Percentiles rank a stretch among this genome's conserved stretches.
These are phyloP conservation scores for Botrytis elliptica DNA, from an alignment of 2,329 filamentous ascomycete species.

Conservation along the genomic window DNA sequence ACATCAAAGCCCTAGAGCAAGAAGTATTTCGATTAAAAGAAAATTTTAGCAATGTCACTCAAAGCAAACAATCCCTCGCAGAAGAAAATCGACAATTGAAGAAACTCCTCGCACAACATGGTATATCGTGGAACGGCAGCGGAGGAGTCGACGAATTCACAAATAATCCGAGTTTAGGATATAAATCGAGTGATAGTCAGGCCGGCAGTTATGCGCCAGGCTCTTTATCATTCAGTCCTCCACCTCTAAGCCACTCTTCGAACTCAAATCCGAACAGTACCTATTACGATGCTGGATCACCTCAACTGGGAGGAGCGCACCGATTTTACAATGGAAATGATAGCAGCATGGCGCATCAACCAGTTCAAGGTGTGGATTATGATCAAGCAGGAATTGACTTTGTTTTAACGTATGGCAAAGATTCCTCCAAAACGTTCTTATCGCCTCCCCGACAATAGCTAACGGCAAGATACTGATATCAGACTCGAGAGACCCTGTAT, in stretches of 20 bases:
- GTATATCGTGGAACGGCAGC: constrained; percentile 43
- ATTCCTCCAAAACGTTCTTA: constrained; percentile 61
- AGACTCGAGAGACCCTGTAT: constrained; percentile 93
- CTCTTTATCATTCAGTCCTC: constrained; percentile 41
- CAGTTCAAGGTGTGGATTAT: constrained; percentile 58
- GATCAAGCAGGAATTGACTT: constrained; percentile 87
- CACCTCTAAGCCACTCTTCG: constrained; percentile 29
- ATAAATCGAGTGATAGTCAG: constrained; percentile 55
- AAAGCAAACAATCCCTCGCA: constrained; percentile 72
- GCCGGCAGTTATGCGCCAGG: constrained; percentile 59
- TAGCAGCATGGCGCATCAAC: constrained; percentile 33
- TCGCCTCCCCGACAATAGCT: constrained; percentile 61
- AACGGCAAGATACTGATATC: constrained; percentile 43
- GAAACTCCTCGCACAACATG: constrained; percentile 53
- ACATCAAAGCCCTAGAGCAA: constrained; percentile 90
- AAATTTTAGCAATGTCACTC: constrained; percentile 68
- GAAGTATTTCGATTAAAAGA: constrained; percentile 89
- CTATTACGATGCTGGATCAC: constrained; percentile 9
- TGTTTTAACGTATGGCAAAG: constrained; percentile 76
- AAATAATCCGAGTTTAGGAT: constrained; percentile 49
- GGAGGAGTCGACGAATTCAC: constrained; percentile 37
- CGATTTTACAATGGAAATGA: constrained; percentile 22
- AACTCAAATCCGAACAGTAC: constrained; percentile 23
- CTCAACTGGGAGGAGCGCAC: neutral
- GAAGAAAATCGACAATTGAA: constrained; percentile 79